A percentile compares a stretch with the other conserved stretches of the same genome.
Conservation (phyloP, 2,329 filamentous ascomycete genomes). For the Blumeria hordei region DNA sequence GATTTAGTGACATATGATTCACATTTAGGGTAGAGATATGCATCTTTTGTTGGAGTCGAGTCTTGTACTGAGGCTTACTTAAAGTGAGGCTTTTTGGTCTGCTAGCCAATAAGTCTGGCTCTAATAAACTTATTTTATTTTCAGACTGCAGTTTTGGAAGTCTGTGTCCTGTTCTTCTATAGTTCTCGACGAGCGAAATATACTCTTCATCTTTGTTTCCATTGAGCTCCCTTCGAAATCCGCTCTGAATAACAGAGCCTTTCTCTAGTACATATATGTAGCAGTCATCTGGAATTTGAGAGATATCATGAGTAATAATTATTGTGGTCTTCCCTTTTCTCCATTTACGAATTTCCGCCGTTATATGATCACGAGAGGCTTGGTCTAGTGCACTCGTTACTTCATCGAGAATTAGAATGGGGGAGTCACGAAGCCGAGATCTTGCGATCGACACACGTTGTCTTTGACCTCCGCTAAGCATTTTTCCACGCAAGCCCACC, state of each 20-base stretch:
- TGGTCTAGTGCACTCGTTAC: slow-evolving; percentile 68
- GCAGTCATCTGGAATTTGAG: slow-evolving; percentile 47
- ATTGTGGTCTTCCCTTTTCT: slow-evolving; percentile 64
- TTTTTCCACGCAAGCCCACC: slow-evolving; percentile 43
- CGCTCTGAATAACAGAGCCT: slow-evolving; percentile 43
- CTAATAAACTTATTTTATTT: not conserved
- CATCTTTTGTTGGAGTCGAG: too few relatives aligned
- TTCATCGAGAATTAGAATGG: slow-evolving; percentile 71
- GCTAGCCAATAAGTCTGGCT: not conserved
- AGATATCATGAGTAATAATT: slow-evolving; percentile 75
- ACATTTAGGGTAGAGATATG: too few relatives aligned
- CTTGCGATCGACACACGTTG: slow-evolving; percentile 64
- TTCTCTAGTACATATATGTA: slow-evolving; percentile 60
- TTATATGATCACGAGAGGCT: slow-evolving; percentile 32
- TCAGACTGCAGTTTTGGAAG: not conserved
- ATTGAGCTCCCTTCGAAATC: slow-evolving; percentile 32
- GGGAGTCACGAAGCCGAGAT: slow-evolving; percentile 50
- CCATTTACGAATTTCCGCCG: slow-evolving; percentile 58
- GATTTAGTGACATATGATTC: too few relatives aligned
- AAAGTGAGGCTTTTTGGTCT: too few relatives aligned
- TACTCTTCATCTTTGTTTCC: slow-evolving; percentile 22
- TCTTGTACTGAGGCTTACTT: too few relatives aligned
- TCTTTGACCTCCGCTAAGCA: slow-evolving; percentile 63
- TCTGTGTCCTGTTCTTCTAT: not conserved
- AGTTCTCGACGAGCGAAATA: slow-evolving; percentile 17